A percentile compares a stretch with the other conserved stretches of the same genome.
Evolutionary conservation across 768 basidiomycete genomes (phyloP).

Genomic region (Chalciporus chontae): DNA sequence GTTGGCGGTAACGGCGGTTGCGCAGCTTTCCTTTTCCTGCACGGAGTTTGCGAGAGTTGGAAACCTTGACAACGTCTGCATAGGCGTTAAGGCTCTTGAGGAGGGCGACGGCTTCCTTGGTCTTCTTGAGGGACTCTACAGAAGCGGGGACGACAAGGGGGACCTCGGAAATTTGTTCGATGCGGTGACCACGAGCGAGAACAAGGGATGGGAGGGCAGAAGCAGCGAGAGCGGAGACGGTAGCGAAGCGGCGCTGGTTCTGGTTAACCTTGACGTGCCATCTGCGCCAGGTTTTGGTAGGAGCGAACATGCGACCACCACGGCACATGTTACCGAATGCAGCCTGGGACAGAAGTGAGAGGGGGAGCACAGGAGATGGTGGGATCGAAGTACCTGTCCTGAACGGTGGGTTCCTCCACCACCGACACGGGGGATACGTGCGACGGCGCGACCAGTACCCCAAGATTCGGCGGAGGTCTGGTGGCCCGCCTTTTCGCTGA

Average conservation of each 20-base stretch:
- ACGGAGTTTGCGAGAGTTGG: constrained; percentile 93
- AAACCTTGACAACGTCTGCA: constrained; percentile 92
- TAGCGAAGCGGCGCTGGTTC: constrained; percentile 97
- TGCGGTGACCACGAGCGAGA: constrained; percentile 97
- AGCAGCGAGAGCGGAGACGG: constrained; percentile 96
- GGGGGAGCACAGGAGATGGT: background rate
- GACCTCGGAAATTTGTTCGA: constrained; percentile 95
- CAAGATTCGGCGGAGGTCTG: constrained; percentile 99
- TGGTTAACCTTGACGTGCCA: constrained; percentile 99
- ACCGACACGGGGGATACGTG: constrained; percentile 99
- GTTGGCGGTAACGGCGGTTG: constrained; percentile 94
- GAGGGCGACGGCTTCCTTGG: constrained; percentile 93
- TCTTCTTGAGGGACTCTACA: constrained; percentile 89
- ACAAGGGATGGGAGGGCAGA: constrained; percentile 95
- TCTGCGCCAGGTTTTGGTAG: constrained; percentile 98
- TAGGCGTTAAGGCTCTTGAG: constrained; percentile 89
- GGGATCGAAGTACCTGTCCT: constrained; percentile 61
- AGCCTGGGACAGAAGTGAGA: constrained; percentile 48
- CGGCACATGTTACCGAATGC: constrained; percentile 99
- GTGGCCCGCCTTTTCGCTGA: constrained; percentile 97
- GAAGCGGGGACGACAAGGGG: constrained; percentile 83
- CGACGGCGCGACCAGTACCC: constrained; percentile 99
- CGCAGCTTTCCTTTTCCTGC: constrained; percentile 98
- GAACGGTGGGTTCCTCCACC: constrained; percentile 98
- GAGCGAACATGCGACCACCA: constrained; percentile 99